Evolutionary conservation across 805 yeast species (phyloP).

Genomic region (Metschnikowia gelsemii): DNA sequence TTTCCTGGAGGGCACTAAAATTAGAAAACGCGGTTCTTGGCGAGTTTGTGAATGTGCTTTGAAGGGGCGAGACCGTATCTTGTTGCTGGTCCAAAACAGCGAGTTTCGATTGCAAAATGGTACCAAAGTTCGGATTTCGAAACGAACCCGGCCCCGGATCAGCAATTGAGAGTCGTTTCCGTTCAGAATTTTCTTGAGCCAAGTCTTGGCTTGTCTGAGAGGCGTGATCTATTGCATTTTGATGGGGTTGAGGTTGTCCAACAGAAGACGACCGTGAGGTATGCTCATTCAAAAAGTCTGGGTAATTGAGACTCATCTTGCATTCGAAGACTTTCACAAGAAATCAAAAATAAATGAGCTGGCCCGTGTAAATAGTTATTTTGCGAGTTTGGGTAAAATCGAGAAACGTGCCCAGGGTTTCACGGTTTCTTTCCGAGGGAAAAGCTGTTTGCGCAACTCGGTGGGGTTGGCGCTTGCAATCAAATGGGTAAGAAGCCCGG

Average conservation of each 20-base stretch:
- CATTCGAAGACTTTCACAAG: no score
- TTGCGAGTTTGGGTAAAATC: not conserved
- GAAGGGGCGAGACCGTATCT: slow-evolving; percentile 9
- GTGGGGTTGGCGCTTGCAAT: no score
- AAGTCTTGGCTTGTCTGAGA: not conserved
- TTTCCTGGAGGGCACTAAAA: not conserved
- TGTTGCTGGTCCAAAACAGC: slow-evolving; percentile 10
- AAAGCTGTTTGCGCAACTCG: no score
- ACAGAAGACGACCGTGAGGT: slow-evolving; percentile 1
- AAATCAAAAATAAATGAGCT: no score
- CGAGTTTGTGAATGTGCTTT: slow-evolving; percentile 1
- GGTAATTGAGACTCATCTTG: slow-evolving; percentile 35
- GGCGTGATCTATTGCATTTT: not conserved
- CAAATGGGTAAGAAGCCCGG: no score
- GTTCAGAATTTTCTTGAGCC: not conserved
- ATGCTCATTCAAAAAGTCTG: slow-evolving; percentile 30
- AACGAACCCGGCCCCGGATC: slow-evolving; percentile 1
- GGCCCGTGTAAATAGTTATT: not conserved
- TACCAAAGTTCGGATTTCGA: slow-evolving; percentile 8
- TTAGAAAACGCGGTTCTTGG: slow-evolving; percentile 2
- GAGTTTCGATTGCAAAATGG: slow-evolving; percentile 10
- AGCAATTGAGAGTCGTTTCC: not conserved
- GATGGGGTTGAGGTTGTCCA: not conserved
- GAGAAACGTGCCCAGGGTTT: no score
- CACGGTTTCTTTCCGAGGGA: no score